Conservation (phyloP, 345 rosid genomes). For the Abelmoschus esculentus region DNA sequence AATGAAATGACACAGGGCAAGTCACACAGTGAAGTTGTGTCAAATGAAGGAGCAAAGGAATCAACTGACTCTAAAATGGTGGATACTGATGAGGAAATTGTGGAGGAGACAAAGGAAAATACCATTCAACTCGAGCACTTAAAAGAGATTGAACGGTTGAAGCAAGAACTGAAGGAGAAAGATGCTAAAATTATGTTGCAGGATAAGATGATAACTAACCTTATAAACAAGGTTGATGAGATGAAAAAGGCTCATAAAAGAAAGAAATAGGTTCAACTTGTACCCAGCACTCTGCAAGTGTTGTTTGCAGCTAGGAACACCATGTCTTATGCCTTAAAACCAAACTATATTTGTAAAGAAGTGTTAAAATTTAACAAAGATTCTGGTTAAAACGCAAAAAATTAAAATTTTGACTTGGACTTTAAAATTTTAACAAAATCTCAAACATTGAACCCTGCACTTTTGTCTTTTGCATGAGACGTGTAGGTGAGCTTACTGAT, state of each 20-base stretch:
- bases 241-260: neutral
- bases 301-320: neutral
- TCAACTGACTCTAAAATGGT: slow-evolving; percentile 30
- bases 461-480: neutral
- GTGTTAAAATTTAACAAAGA: too few relatives aligned
- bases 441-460: too few relatives aligned
- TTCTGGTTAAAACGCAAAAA: too few relatives aligned
- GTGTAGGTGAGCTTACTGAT: slow-evolving; percentile 40
- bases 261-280: neutral
- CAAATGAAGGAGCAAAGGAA: slow-evolving; percentile 37
- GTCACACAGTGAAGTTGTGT: slow-evolving; percentile 7
- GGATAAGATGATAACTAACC: slow-evolving; percentile 26
- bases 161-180: slow-evolving; percentile 29
- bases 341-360: neutral
- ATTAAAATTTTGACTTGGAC: too few relatives aligned
- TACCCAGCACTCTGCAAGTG: neutral
- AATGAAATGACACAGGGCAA: slow-evolving; percentile 29
- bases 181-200: slow-evolving; percentile 29
- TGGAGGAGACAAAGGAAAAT: slow-evolving; percentile 18
- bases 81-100: slow-evolving; percentile 12
- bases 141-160: slow-evolving; percentile 32
- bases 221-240: neutral
- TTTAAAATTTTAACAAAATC: too few relatives aligned
- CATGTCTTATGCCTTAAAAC: neutral
- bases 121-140: slow-evolving; percentile 4